These are phyloP conservation scores for Linnemannia elongata DNA, from an alignment of 192 early-diverging fungal species.

Conservation along the genomic window DNA sequence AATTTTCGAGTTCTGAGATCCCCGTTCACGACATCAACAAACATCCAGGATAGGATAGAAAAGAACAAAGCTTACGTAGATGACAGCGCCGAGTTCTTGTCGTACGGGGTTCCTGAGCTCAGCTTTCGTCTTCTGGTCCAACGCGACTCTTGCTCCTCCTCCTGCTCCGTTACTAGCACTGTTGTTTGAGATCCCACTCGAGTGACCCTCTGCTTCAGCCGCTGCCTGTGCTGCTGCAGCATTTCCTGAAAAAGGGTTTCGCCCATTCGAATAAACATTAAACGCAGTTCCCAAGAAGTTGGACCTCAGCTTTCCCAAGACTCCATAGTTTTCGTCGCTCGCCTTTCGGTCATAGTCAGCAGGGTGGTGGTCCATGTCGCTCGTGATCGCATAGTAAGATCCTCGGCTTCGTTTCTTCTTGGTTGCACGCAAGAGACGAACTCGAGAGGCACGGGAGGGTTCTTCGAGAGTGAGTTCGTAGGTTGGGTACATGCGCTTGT, in stretches of 20 bases:
- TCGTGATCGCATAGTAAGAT: conserved; percentile 74
- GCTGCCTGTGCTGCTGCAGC: background rate
- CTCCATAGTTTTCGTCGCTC: conserved; percentile 37
- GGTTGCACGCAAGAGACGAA: conserved; percentile 75
- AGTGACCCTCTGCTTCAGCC: background rate
- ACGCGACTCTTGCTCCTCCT: background rate
- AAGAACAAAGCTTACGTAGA: conserved; percentile 70
- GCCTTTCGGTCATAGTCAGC: conserved; percentile 29
- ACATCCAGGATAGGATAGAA: background rate
- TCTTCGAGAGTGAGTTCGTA: conserved; percentile 83
- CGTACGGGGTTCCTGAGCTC: conserved; percentile 58
- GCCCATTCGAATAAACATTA: conserved; percentile 75
- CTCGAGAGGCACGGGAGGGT: conserved; percentile 17
- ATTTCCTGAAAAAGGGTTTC: conserved; percentile 56
- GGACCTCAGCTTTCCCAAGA: conserved; percentile 64
- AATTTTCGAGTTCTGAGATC: background rate
- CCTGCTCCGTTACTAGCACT: conserved; percentile 13
- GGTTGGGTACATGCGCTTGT: conserved; percentile 73
- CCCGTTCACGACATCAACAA: too few relatives aligned
- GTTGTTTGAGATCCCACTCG: background rate
- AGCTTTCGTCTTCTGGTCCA: conserved; percentile 8
- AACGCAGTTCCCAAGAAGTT: conserved; percentile 92
- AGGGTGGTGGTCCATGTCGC: conserved; percentile 25
- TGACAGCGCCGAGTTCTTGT: conserved; percentile 81
- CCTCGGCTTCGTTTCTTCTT: conserved; percentile 77